These are phyloP conservation scores for Chalaropsis ovoidea DNA, from an alignment of 2,329 filamentous ascomycete species.

Conservation along the genomic window DNA sequence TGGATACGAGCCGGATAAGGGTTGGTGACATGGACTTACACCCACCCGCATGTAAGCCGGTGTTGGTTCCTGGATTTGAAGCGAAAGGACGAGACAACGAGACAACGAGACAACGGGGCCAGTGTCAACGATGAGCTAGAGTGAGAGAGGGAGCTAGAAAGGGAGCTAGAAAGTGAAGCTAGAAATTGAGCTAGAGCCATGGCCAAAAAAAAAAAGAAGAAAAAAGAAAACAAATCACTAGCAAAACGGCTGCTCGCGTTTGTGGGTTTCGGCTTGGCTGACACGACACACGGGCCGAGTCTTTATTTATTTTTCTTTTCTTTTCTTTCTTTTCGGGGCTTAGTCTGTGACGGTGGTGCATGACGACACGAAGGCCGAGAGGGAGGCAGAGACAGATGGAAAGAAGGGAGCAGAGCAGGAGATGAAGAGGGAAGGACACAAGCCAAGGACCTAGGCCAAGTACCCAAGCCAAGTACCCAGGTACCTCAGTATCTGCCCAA, in stretches of 20 bases:
- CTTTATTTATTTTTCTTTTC: background rate
- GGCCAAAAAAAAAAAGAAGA: too few relatives aligned
- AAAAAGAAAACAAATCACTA: too few relatives aligned
- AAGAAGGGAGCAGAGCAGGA: background rate
- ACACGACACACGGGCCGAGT: background rate
- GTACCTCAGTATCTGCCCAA: too few relatives aligned
- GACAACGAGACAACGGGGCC: background rate
- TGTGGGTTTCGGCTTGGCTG: background rate
- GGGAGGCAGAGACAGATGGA: background rate
- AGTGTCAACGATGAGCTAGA: too few relatives aligned
- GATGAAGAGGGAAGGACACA: too few relatives aligned
- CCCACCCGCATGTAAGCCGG: background rate
- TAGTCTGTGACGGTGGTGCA: background rate
- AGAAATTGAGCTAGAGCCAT: background rate
- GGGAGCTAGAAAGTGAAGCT: background rate
- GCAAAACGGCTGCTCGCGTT: background rate
- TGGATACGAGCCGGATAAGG: too few relatives aligned
- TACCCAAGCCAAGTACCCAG: too few relatives aligned
- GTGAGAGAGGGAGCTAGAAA: background rate
- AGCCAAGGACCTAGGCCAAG: too few relatives aligned
- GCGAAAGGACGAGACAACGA: slow-evolving; percentile 1
- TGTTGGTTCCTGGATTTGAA: background rate
- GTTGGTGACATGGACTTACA: background rate
- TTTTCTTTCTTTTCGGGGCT: background rate
- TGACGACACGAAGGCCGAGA: slow-evolving; percentile 9